These are phyloP conservation scores for Cercophora sp. DNA, from an alignment of 495 filamentous ascomycete genomes.

Conservation along the genomic window DNA sequence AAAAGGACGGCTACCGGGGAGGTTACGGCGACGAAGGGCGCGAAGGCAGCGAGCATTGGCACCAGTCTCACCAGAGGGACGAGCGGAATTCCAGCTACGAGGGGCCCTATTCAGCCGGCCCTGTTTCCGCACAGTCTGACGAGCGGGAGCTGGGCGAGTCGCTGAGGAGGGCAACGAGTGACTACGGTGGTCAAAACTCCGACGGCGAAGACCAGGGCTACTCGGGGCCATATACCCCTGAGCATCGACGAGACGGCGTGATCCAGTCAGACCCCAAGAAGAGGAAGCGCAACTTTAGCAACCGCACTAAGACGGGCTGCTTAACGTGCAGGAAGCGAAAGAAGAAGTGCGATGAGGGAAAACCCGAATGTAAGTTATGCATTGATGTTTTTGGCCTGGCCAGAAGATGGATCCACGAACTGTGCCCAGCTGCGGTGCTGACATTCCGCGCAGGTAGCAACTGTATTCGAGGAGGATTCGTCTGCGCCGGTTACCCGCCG, in stretches of 20 bases:
- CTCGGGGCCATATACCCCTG: constrained; percentile 41
- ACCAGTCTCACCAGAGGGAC: constrained; percentile 36
- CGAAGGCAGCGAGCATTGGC: constrained; percentile 43
- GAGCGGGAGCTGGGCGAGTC: constrained; percentile 42
- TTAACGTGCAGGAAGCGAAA: constrained; percentile 91
- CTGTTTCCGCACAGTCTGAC: constrained; percentile 40
- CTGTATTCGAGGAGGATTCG: constrained; percentile 84
- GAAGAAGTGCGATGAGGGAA: constrained; percentile 97
- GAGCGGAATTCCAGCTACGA: constrained; percentile 43
- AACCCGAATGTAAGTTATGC: constrained; percentile 77
- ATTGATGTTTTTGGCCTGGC: constrained; percentile 12
- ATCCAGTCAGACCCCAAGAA: constrained; percentile 70
- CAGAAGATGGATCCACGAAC: too few species aligned
- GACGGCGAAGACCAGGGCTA: constrained; percentile 44
- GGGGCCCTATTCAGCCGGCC: constrained; percentile 35
- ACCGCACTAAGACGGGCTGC: constrained; percentile 95
- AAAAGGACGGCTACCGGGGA: constrained; percentile 35
- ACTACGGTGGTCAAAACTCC: constrained; percentile 46
- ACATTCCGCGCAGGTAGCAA: constrained; percentile 68
- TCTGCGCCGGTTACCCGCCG: constrained; percentile 86
- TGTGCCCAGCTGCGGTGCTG: too few species aligned
- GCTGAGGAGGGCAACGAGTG: constrained; percentile 36
- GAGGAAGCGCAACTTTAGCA: constrained; percentile 87
- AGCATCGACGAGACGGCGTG: constrained; percentile 45
- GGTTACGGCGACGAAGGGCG: constrained; percentile 34